Evolutionary conservation across 495 filamentous ascomycete species (phyloP), one percentile per base, ranked within the genome.

Genomic region (Hypomontagnella monticulosa): DNA sequence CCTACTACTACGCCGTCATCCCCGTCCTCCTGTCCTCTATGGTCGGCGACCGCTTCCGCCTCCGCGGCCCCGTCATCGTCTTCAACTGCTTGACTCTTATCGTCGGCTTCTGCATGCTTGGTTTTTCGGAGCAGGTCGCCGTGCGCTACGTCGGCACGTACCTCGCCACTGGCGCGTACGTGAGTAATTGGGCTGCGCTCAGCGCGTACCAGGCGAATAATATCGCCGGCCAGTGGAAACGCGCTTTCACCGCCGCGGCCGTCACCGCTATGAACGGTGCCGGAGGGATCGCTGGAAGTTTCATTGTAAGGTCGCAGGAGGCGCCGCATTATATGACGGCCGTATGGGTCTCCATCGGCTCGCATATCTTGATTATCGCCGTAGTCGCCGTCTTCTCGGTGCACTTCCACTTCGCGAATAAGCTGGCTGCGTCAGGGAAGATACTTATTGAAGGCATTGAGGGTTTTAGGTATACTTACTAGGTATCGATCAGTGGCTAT

Each of bases 131-230:
- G 3, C 86, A 91, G 61, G 86, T 89, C 30, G 79, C 87, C 0
- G 88, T 89, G 9, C 84, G 90, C 16, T 93, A 92, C 66, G 77
- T 91, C 16, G 91, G 90, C 2, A 88, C 88, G 0, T 93, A 87
- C 71, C 82, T 93, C 1, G 88, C 90, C 0, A 93, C 90, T 0
- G 91, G 91, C 0, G 89, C 90, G 0, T 93, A 93, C 64, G 83
- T 93, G 3, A 87, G 84, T 3, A 93, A 93, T 61, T 93, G 91
- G 90, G 89, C 90, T 0, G 91, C 89, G 2, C 75, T 93, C 52
- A 91, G 86, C 65, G 85, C 89, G 0, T 93, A 89, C 63, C 87
- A 90, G 66, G 84, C 86, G 2, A 90, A 88, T 67, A 92, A 92
- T 69, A 84, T 91, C 23, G 83, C 69, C 23, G 71, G 84, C 1